Evolutionary conservation across 2,329 filamentous ascomycete species (phyloP).

Genomic region (Phyllosticta paracitricarpa): DNA sequence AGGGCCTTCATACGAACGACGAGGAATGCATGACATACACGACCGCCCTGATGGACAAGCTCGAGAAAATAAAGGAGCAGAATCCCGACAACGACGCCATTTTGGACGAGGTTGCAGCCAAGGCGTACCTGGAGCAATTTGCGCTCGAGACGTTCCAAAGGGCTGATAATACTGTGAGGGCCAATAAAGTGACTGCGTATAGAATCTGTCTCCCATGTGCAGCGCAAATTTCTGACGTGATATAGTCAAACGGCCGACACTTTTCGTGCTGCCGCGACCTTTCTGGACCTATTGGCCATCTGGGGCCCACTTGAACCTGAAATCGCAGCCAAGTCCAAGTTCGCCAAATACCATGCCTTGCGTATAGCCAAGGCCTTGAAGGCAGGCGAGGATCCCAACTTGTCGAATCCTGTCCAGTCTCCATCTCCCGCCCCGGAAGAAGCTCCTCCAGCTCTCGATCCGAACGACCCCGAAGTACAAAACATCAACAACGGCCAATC

Average conservation of each 20-base stretch:
- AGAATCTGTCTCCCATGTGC: constrained; percentile 11
- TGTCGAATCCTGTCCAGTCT: constrained; percentile 60
- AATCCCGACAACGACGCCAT: constrained; percentile 74
- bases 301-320: constrained; percentile 72
- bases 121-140: constrained; percentile 91
- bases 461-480: constrained; percentile 56
- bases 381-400: constrained; percentile 84
- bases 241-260: constrained; percentile 81
- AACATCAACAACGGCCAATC: constrained; percentile 34
- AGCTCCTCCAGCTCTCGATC: constrained; percentile 43
- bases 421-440: constrained; percentile 42
- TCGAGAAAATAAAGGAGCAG: constrained; percentile 70
- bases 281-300: constrained; percentile 77
- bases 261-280: constrained; percentile 84
- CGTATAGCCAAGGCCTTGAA: constrained; percentile 86
- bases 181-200: constrained; percentile 73
- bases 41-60: constrained; percentile 75
- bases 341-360: constrained; percentile 89
- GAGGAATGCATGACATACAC: constrained; percentile 74
- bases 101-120: constrained; percentile 72
- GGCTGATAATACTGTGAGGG: constrained; percentile 70
- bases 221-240: constrained; percentile 3
- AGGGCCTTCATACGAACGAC: constrained; percentile 67
- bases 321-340: constrained; percentile 79
- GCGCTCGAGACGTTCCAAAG: constrained; percentile 77